Evolutionary conservation across 2,329 filamentous ascomycete genomes (phyloP).

Genomic region (Alternaria tenuissima): DNA sequence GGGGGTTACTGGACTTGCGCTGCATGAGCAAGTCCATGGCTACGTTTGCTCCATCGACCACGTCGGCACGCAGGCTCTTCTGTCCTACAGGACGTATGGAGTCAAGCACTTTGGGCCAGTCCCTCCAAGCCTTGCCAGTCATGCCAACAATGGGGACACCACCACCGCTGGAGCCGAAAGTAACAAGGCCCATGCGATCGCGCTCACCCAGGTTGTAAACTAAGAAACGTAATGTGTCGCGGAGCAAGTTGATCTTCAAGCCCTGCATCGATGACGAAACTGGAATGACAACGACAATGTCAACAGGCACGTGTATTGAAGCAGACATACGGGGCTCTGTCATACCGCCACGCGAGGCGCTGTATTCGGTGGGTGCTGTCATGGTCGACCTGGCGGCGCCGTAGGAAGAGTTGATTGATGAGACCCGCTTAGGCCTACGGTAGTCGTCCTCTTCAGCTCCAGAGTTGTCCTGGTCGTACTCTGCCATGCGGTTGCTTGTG

Average conservation of each 20-base stretch:
- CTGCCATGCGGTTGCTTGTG: conserved; percentile 65
- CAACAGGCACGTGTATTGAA: conserved; percentile 86
- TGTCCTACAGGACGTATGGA: conserved; percentile 94
- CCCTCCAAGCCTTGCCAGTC: conserved; percentile 93
- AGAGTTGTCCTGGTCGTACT: conserved; percentile 82
- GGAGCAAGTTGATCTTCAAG: conserved; percentile 94
- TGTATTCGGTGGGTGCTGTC: conserved; percentile 93
- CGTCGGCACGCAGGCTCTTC: conserved; percentile 94
- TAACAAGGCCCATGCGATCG: conserved; percentile 96
- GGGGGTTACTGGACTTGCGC: conserved; percentile 91
- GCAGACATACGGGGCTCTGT: conserved; percentile 56
- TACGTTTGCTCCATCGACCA: conserved; percentile 96
- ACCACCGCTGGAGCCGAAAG: conserved; percentile 92
- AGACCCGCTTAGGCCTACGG: conserved; percentile 72
- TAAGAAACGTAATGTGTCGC: conserved; percentile 91
- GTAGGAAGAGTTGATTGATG: conserved; percentile 85
- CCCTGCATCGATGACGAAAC: conserved; percentile 99
- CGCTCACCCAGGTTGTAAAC: conserved; percentile 88
- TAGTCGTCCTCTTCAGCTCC: conserved; percentile 91
- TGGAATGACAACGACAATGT: conserved; percentile 95
- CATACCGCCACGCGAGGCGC: conserved; percentile 64
- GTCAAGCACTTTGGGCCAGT: conserved; percentile 85
- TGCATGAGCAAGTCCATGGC: conserved; percentile 99
- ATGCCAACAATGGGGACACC: conserved; percentile 97
- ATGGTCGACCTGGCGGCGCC: conserved; percentile 82